Base-by-base conservation (phyloP, 164 flowering plant species). In the Vitis riparia region DNA sequence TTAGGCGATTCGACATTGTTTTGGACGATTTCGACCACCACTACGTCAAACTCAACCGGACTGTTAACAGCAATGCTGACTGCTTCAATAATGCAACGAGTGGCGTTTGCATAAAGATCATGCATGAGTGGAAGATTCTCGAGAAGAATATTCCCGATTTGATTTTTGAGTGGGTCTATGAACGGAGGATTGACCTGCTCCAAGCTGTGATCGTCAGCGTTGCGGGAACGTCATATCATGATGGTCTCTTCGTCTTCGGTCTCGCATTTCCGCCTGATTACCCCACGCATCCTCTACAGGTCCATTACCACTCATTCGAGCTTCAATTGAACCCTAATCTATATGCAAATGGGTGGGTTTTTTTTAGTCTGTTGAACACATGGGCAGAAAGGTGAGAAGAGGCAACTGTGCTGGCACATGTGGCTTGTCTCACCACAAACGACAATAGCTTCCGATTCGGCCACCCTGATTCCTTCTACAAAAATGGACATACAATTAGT, bases 401-500 rank as follows among this genome's bases (percentile, higher is more conserved):
- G 84, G 85, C 73, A 79, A 76, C 76, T 78, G 79, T 66, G 78
- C 65, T 84, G 76, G 89, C 92, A 87, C 87, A 90, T 90, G 94
- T 85, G 79, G 86, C 70, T 88, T 49, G 92, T 79, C 77, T 82
- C 84, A 37, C 47, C 85, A 29, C 80, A 74, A 58, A 75, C 81
- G 77, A 67, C 76, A 75, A 83, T 81, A 74, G 77, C 75, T 63
- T 71, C 66, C 65, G 80, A 64, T 59, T 70, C 74, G 12, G 17
- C 69, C 51, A 44, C 15, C 51, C 60, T 10, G 51, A 71, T 77
- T 76, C 68, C 30, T 85, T 87, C 78, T 59, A 47, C 77, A 83
- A 85, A 88, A 92, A 96, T 68, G 97, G 97, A 47, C 94, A 95
- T 77, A 89, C 82, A 72, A 86, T 93, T 69, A 75, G 78, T 71